Conservation (phyloP, 768 basidiomycete genomes). For the Tricholoma sp. region DNA sequence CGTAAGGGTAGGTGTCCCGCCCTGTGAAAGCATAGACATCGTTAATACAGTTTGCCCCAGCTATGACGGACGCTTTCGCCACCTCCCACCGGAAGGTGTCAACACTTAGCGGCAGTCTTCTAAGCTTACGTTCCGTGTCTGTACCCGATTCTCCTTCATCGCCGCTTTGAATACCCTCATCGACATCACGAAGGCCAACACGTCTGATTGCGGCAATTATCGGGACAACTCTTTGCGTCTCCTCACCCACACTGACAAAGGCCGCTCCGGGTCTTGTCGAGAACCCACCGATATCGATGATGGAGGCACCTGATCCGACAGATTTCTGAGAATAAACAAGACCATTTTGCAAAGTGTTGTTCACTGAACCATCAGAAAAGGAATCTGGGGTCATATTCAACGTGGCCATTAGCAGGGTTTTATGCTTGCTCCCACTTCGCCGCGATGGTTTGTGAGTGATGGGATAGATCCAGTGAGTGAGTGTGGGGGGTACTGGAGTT, state of each 20-base stretch:
- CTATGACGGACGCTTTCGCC: conserved; percentile 64
- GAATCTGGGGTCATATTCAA: conserved; percentile 94
- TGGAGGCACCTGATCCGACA: conserved; percentile 54
- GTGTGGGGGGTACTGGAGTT: conserved; percentile 38
- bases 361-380: conserved; percentile 80
- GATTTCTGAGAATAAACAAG: conserved; percentile 48
- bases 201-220: conserved; percentile 49
- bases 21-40: conserved; percentile 86
- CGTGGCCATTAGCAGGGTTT: conserved; percentile 83
- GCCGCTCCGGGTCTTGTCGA: conserved; percentile 83
- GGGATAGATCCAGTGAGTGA: conserved; percentile 47
- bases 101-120: conserved; percentile 59
- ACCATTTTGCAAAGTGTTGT: conserved; percentile 49
- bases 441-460: conserved; percentile 11
- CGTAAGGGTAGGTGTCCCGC: conserved; percentile 34
- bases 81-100: conserved; percentile 89
- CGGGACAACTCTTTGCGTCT: conserved; percentile 67
- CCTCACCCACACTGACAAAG: conserved; percentile 63
- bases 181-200: not conserved
- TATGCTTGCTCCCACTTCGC: conserved; percentile 16
- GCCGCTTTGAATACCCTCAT: conserved; percentile 2
- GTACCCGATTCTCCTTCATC: not conserved
- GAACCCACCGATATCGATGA: conserved; percentile 92
- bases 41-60: conserved; percentile 92
- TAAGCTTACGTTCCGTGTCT: conserved; percentile 3